Evolutionary conservation across 371 early-diverging fungal genomes (phyloP).

Genomic region (Mortierella sp.): DNA sequence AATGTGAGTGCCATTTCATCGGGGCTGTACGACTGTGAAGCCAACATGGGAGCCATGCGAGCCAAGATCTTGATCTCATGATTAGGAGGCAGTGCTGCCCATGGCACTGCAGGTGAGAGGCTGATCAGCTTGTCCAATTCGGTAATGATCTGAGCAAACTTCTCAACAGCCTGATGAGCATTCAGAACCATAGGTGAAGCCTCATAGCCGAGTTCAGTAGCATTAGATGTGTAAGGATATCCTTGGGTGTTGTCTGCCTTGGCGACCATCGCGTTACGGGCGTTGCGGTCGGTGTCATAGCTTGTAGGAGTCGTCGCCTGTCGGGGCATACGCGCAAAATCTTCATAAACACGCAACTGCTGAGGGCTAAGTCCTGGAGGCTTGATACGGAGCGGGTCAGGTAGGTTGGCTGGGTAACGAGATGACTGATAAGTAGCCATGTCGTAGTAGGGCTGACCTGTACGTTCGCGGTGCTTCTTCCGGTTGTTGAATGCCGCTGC

Average conservation of each 20-base stretch:
- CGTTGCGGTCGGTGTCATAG: conserved; percentile 44
- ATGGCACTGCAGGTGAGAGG: conserved; percentile 64
- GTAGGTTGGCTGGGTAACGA: conserved; percentile 84
- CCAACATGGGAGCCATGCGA: conserved; percentile 74
- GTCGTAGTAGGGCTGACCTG: conserved; percentile 91
- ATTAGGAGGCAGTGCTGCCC: conserved; percentile 76
- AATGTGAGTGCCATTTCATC: conserved; percentile 84
- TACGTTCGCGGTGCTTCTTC: conserved; percentile 89
- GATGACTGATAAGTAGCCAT: conserved; percentile 74
- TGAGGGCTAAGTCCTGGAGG: conserved; percentile 80
- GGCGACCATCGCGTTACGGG: conserved; percentile 43
- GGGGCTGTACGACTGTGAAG: conserved; percentile 73
- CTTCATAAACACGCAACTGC: conserved; percentile 84
- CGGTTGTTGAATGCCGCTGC: conserved; percentile 73
- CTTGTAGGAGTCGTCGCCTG: conserved; percentile 29
- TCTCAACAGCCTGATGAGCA: conserved; percentile 73
- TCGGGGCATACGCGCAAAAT: conserved; percentile 55
- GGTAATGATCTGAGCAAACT: conserved; percentile 73
- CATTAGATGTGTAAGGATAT: conserved; percentile 49
- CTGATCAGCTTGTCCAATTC: conserved; percentile 81
- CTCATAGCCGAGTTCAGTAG: conserved; percentile 44
- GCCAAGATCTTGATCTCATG: conserved; percentile 81
- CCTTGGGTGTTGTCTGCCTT: conserved; percentile 55
- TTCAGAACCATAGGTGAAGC: conserved; percentile 48
- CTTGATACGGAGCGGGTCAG: conserved; percentile 85